These are phyloP conservation scores for Gamarada debralockiae DNA, from an alignment of 495 filamentous ascomycete species.

Conservation along the genomic window DNA sequence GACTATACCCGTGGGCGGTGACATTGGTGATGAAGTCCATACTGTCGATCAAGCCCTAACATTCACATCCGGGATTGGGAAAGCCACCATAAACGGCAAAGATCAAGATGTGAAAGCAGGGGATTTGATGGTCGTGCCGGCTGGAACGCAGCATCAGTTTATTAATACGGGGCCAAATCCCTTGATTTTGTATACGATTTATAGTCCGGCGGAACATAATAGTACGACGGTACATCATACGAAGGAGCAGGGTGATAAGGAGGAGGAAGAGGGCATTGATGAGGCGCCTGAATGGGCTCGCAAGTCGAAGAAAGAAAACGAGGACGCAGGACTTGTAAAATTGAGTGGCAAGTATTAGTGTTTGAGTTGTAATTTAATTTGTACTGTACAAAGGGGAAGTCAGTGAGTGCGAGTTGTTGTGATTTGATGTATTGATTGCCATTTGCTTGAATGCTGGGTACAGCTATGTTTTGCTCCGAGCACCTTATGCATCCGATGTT, in stretches of 20 bases:
- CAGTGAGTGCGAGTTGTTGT: too few species aligned
- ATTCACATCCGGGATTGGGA: conserved; percentile 54
- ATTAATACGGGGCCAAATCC: conserved; percentile 51
- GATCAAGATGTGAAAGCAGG: conserved; percentile 55
- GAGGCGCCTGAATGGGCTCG: conserved; percentile 56
- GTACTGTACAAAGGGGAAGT: too few species aligned
- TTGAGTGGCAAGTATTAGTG: conserved; percentile 24
- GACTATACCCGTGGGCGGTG: conserved; percentile 59
- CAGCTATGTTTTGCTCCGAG: too few species aligned
- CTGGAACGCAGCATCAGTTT: conserved; percentile 64
- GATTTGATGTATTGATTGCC: too few species aligned
- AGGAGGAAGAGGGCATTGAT: conserved; percentile 58
- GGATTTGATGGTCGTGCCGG: conserved; percentile 61
- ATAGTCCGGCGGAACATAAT: conserved; percentile 57
- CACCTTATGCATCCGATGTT: too few species aligned
- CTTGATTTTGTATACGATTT: conserved; percentile 58
- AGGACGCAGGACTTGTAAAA: conserved; percentile 50
- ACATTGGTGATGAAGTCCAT: conserved; percentile 60
- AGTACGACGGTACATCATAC: conserved; percentile 53
- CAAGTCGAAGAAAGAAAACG: conserved; percentile 53
- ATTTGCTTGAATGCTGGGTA: too few species aligned
- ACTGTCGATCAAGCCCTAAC: conserved; percentile 62
- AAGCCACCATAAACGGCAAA: conserved; percentile 54
- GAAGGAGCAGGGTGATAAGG: conserved; percentile 57
- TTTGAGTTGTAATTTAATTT: too few species aligned